Evolutionary conservation across 257 asterid species (phyloP).

Genomic region (Penstemon newberryi): DNA sequence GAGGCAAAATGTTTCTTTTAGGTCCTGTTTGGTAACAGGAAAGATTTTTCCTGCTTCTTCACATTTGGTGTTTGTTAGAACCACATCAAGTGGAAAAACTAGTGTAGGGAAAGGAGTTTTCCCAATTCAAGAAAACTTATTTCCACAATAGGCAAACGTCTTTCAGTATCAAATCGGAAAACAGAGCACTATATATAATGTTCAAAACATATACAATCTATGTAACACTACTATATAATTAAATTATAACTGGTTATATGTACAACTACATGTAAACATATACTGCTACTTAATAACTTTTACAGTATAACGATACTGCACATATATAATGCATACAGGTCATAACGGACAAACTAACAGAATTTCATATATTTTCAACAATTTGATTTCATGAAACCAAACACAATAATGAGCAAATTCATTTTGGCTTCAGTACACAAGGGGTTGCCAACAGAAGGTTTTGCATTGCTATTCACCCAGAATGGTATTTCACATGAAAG

Average conservation of each 20-base stretch:
- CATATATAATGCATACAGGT: no score
- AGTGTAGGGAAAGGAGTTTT: not conserved
- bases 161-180: no score
- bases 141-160: no score
- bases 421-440: not conserved
- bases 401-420: not conserved
- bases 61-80: no score
- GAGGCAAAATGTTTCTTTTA: not conserved
- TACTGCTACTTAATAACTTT: no score
- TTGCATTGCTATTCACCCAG: not conserved
- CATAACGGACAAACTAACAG: no score
- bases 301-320: not conserved
- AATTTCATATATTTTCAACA: no score
- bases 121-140: no score
- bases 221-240: not conserved
- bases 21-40: not conserved
- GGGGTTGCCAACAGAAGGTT: not conserved
- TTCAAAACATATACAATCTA: no score
- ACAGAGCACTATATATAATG: no score
- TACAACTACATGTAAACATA: no score
- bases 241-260: not conserved
- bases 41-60: not conserved
- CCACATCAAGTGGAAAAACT: not conserved
- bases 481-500: not conserved
- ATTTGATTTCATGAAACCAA: no score